Evolutionary conservation across 371 early-diverging fungal species (phyloP).

Genomic region (Apophysomyces ossiformis): DNA sequence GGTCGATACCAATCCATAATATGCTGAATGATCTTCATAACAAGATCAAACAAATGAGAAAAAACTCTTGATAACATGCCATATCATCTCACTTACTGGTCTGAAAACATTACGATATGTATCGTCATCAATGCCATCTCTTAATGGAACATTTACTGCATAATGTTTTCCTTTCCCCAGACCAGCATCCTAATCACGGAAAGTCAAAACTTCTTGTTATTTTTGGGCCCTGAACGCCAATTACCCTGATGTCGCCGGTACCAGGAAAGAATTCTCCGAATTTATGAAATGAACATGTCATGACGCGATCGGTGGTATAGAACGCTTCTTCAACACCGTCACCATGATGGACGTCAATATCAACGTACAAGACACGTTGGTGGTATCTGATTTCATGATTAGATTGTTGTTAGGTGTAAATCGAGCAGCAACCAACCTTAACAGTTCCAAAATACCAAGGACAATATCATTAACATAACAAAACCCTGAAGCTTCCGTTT

Average conservation of each 20-base stretch:
- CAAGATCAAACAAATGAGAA: background rate
- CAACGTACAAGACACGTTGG: conserved; percentile 93
- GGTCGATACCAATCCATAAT: conserved; percentile 94
- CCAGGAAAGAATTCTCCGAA: conserved; percentile 98
- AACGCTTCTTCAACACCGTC: conserved; percentile 99
- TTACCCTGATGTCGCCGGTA: conserved; percentile 67
- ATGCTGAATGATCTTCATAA: conserved; percentile 26
- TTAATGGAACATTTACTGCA: conserved; percentile 93
- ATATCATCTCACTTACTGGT: conserved; percentile 44
- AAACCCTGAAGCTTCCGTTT: conserved; percentile 93
- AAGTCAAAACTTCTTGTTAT: background rate
- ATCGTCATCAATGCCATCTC: conserved; percentile 95
- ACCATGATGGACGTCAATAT: conserved; percentile 98
- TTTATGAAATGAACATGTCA: conserved; percentile 97
- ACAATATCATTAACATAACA: conserved; percentile 99
- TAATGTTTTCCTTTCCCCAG: conserved; percentile 74
- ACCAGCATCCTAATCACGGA: conserved; percentile 60
- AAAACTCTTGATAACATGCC: background rate
- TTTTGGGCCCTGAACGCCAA: background rate
- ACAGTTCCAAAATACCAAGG: conserved; percentile 89
- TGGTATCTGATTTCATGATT: conserved; percentile 80
- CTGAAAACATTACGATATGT: conserved; percentile 79
- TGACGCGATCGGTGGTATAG: conserved; percentile 95
- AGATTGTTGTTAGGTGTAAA: conserved; percentile 88
- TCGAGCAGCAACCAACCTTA: conserved; percentile 41